A percentile compares a stretch with the other conserved stretches of the same genome.
Evolutionary conservation across 768 basidiomycete genomes (phyloP).

Genomic region (Naganishia antarctica): DNA sequence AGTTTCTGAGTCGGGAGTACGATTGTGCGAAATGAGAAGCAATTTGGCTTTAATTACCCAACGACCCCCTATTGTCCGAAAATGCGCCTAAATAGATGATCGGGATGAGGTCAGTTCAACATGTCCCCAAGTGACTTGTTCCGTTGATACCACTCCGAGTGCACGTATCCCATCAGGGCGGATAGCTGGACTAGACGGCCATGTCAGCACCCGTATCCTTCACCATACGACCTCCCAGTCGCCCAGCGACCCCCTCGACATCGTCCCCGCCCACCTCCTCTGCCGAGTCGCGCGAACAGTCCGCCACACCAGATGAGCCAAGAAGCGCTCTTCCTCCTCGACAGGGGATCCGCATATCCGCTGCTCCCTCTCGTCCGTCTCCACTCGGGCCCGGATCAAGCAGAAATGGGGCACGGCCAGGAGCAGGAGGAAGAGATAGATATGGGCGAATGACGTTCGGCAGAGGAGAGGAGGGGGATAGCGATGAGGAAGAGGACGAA

Average conservation of each 20-base stretch:
- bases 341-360: constrained; percentile 23
- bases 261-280: constrained; percentile 57
- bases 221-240: constrained; percentile 74
- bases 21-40: no score
- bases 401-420: constrained; percentile 50
- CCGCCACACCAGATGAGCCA: not conserved
- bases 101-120: no score
- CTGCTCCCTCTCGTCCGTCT: constrained; percentile 39
- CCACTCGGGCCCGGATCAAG: constrained; percentile 36
- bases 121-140: no score
- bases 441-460: constrained; percentile 28
- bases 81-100: not conserved
- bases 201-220: constrained; percentile 62
- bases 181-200: not conserved
- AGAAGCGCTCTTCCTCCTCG: not conserved
- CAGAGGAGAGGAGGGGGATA: constrained; percentile 34
- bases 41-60: no score
- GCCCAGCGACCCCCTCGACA: constrained; percentile 63
- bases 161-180: no score
- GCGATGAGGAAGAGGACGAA: constrained; percentile 53
- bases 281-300: constrained; percentile 54
- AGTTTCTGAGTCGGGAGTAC: no score
- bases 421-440: constrained; percentile 38
- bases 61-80: no score
- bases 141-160: no score